Conservation (phyloP, 345 rosid species). For the Acer saccharum region DNA sequence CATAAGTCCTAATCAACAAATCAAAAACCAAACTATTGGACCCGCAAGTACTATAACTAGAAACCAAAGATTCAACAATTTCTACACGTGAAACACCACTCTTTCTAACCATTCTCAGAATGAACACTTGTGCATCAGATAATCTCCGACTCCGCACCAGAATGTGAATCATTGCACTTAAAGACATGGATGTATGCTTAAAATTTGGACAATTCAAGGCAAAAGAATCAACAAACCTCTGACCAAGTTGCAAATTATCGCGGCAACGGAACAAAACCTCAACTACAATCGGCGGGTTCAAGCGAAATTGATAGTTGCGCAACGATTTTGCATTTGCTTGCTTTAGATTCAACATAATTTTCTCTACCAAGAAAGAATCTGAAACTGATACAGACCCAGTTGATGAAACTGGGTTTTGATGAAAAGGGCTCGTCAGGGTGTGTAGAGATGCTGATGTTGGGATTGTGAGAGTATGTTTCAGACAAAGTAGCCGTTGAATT, state of each 20-base stretch:
- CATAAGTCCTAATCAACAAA: constrained; percentile 74
- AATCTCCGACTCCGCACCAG: constrained; percentile 54
- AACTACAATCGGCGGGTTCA: constrained; percentile 49
- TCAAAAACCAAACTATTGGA: constrained; percentile 54
- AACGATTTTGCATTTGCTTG: constrained; percentile 45
- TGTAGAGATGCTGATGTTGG: constrained; percentile 8
- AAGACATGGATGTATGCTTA: constrained; percentile 58
- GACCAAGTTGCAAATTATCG: constrained; percentile 48
- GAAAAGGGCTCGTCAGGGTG: not conserved
- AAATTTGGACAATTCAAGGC: constrained; percentile 35
- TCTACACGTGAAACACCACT: constrained; percentile 67
- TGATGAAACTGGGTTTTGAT: constrained; percentile 28
- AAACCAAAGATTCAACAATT: constrained; percentile 54
- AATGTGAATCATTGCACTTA: constrained; percentile 69
- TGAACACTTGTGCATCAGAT: constrained; percentile 72
- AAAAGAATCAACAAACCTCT: constrained; percentile 46
- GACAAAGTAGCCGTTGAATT: constrained; percentile 9
- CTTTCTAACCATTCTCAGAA: constrained; percentile 78
- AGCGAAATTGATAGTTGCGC: constrained; percentile 34
- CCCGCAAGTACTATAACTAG: constrained; percentile 31
- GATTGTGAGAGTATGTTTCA: constrained; percentile 5
- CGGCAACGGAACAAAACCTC: constrained; percentile 62
- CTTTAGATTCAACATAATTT: constrained; percentile 53
- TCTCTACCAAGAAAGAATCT: constrained; percentile 60
- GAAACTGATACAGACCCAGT: constrained; percentile 19